These are phyloP conservation scores for Ploettnerulaceae sp. DNA, from an alignment of 2,329 filamentous ascomycete genomes.

Conservation along the genomic window DNA sequence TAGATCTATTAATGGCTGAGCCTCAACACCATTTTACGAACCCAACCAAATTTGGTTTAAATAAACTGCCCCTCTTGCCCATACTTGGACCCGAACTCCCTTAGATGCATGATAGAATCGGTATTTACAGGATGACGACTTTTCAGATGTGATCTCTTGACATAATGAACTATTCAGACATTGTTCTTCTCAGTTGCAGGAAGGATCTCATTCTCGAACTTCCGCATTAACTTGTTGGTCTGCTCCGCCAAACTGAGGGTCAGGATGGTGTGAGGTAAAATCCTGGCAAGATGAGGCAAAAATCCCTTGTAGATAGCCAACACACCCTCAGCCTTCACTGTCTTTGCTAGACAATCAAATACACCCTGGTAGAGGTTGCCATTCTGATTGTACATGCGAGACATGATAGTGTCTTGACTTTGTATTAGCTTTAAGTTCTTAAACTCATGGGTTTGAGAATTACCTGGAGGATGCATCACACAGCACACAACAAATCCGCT, in stretches of 20 bases:
- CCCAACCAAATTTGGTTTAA: neutral
- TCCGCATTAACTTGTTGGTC: conserved; percentile 87
- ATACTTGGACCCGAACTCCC: conserved; percentile 16
- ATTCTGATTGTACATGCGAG: conserved; percentile 96
- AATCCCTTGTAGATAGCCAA: conserved; percentile 97
- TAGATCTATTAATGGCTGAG: conserved; percentile 53
- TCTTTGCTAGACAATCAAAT: conserved; percentile 88
- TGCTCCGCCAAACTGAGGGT: conserved; percentile 93
- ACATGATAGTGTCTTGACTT: conserved; percentile 85
- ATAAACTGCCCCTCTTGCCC: conserved; percentile 1
- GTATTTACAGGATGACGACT: conserved; percentile 24
- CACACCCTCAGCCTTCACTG: conserved; percentile 83
- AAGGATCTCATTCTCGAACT: conserved; percentile 60
- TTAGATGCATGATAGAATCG: conserved; percentile 17
- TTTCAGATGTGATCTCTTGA: neutral
- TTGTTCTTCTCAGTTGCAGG: conserved; percentile 33
- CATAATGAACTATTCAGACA: neutral
- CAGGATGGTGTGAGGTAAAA: conserved; percentile 91
- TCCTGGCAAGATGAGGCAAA: conserved; percentile 87
- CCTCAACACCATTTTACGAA: conserved; percentile 4
- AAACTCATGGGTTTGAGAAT: conserved; percentile 26
- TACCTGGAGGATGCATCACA: conserved; percentile 94
- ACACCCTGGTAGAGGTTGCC: conserved; percentile 94
- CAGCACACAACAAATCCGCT: conserved; percentile 96
- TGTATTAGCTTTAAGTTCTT: conserved; percentile 14